Base-by-base conservation (phyloP, 2,329 filamentous ascomycete genomes). In the Ramularia collo-cygni region DNA sequence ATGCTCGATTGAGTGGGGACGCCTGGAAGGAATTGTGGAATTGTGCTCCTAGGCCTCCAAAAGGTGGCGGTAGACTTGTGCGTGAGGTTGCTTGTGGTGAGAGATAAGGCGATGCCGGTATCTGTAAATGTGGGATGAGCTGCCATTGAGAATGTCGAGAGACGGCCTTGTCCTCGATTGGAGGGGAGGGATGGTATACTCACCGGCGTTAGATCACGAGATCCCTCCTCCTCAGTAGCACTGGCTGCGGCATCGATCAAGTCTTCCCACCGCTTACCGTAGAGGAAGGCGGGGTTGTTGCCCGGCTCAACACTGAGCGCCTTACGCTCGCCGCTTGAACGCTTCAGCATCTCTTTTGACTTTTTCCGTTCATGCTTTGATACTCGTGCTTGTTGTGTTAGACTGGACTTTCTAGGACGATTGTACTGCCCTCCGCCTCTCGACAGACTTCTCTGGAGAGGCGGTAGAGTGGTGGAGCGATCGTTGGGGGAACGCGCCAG, bases 181-280 rank as follows among this genome's bases (percentile, higher is more conserved):
- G n/a, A 37, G 15, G 19, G 8, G 10, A 28, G 10, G 15, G 30
- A 46, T 53, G 54, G n/a, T n/a, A n/a, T 47, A 73, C 81, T 72
- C 76, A 93, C 85, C 58, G 85, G 85, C 61, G 86, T 93, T 60
- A 90, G 77, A 64, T 95, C 89, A 59, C 76, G 69, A 51, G 89
- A 88, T n/a, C 53, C 57, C 61, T 94, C 87, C 58, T 92, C 90
- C 66, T 94, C 89, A 3, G 87, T 93, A 18, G 89, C 88, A 46
- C 87, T 95, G 21, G 90, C 88, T 39, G 85, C 90, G 37, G 90
- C 90, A 64, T 95, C 89, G 50, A 96, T 93, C 45, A 96, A 73
- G 63, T 96, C 90, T 64, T 95, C 87, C 92, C 90, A 96, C 56
- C 90, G 76, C 67, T 92, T 94, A 50, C 86, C 88, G 65, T 85